Conservation (phyloP, 2,329 filamentous ascomycete species). For the Penicillium thymicola region DNA sequence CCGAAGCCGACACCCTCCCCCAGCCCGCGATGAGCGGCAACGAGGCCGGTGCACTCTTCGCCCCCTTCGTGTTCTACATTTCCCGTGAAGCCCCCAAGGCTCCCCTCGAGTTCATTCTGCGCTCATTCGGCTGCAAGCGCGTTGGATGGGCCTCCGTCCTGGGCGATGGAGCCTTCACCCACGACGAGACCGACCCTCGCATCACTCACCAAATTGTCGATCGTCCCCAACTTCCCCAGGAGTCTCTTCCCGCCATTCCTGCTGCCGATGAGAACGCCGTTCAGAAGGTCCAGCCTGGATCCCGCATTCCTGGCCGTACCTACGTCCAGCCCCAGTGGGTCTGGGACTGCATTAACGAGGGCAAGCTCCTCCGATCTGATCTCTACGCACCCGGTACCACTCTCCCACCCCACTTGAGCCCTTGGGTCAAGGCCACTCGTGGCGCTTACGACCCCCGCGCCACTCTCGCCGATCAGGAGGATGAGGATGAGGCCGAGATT, state of each 20-base stretch:
- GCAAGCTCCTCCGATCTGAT: slow-evolving; percentile 80
- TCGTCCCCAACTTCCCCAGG: slow-evolving; percentile 68
- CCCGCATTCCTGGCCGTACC: slow-evolving; percentile 81
- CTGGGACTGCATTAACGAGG: slow-evolving; percentile 94
- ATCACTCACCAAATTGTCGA: slow-evolving; percentile 98
- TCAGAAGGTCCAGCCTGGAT: slow-evolving; percentile 55
- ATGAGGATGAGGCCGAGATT: slow-evolving; percentile 76
- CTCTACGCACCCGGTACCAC: slow-evolving; percentile 85
- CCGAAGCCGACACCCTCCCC: slow-evolving; percentile 78
- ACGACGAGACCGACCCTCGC: slow-evolving; percentile 76
- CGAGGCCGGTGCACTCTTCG: slow-evolving; percentile 73
- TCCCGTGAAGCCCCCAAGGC: slow-evolving; percentile 90
- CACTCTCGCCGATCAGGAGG: slow-evolving; percentile 81
- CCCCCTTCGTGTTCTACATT: slow-evolving; percentile 84
- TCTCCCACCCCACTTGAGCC: slow-evolving; percentile 89
- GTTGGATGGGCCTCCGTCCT: slow-evolving; percentile 92
- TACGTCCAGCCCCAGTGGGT: slow-evolving; percentile 98
- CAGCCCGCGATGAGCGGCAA: slow-evolving; percentile 69
- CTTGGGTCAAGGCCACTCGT: slow-evolving; percentile 83
- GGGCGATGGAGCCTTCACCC: slow-evolving; percentile 88
- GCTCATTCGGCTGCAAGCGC: slow-evolving; percentile 91
- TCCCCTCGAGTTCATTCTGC: slow-evolving; percentile 86
- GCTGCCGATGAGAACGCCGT: slow-evolving; percentile 43
- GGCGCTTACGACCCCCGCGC: slow-evolving; percentile 90
- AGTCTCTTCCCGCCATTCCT: slow-evolving; percentile 45